Evolutionary conservation across 2,329 filamentous ascomycete genomes (phyloP).

Genomic region (Tympanopsis confertula): DNA sequence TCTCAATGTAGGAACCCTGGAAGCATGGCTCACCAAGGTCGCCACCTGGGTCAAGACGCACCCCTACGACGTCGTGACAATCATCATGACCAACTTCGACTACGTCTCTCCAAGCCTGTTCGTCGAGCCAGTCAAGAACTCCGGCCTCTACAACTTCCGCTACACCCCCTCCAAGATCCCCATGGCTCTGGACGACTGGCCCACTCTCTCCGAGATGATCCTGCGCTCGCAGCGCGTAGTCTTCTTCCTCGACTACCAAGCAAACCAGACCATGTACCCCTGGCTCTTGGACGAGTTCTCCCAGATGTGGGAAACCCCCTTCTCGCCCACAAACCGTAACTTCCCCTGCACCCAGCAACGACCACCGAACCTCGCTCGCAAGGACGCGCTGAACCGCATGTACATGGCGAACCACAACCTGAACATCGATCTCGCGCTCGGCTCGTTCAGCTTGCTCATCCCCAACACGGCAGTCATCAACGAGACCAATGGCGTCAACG

Average conservation of each 20-base stretch:
- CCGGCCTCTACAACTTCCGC: constrained; percentile 61
- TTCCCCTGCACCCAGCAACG: constrained; percentile 75
- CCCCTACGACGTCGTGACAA: constrained; percentile 78
- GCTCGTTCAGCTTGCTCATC: constrained; percentile 52
- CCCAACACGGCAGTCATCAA: constrained; percentile 62
- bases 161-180: constrained; percentile 63
- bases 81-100: constrained; percentile 76
- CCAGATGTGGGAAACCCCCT: constrained; percentile 85
- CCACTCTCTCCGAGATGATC: constrained; percentile 69
- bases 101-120: constrained; percentile 55
- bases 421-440: constrained; percentile 64
- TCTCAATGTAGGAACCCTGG: constrained; percentile 69
- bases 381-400: constrained; percentile 47
- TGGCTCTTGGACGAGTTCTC: constrained; percentile 82
- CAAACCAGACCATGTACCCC: constrained; percentile 66
- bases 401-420: constrained; percentile 88
- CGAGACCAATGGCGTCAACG: constrained; percentile 56
- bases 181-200: constrained; percentile 69
- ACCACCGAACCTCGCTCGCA: constrained; percentile 49
- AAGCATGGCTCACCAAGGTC: constrained; percentile 60
- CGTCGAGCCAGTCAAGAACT: constrained; percentile 54
- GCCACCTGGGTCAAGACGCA: constrained; percentile 62
- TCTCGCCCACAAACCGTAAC: constrained; percentile 49
- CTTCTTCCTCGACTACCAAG: constrained; percentile 75
- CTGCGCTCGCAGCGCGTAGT: constrained; percentile 58